Percentiles rank a stretch among this genome's conserved stretches.
Evolutionary conservation across 257 asterid species (phyloP).

Genomic region (Nicotiana sylvestris): DNA sequence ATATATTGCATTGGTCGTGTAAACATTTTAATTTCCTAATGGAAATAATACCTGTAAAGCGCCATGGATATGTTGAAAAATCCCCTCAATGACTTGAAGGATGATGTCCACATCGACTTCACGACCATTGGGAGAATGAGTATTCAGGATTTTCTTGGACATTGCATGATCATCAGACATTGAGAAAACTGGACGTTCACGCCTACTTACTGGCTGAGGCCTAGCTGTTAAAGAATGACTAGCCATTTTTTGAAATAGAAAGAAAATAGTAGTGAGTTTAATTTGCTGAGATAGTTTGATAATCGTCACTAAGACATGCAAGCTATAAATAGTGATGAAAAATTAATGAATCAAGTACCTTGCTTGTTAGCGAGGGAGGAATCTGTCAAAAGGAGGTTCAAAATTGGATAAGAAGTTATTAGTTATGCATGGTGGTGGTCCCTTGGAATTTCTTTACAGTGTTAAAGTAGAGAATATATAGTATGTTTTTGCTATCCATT

Average conservation of each 20-base stretch:
- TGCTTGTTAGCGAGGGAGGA: conserved; percentile 47
- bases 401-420: no score
- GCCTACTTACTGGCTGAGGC: conserved; percentile 22
- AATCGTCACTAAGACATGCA: conserved; percentile 6
- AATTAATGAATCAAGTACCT: conserved; percentile 58
- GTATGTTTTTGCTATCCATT: no score
- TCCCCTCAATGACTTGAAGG: conserved; percentile 39
- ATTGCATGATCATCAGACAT: conserved; percentile 43
- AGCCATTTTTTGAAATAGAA: background rate
- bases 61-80: conserved; percentile 53
- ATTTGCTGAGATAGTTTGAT: background rate
- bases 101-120: conserved; percentile 40
- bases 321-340: conserved; percentile 41
- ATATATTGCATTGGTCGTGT: no score
- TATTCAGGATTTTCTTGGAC: conserved; percentile 48
- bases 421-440: no score
- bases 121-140: conserved; percentile 50
- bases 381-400: background rate
- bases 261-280: background rate
- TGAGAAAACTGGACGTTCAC: conserved; percentile 27
- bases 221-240: conserved; percentile 15
- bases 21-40: no score
- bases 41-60: conserved; percentile 31
- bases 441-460: no score
- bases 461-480: no score